phyloP scores from a whole-genome alignment of 2,329 filamentous ascomycete genomes.

The Exophiala sp. region DNA sequence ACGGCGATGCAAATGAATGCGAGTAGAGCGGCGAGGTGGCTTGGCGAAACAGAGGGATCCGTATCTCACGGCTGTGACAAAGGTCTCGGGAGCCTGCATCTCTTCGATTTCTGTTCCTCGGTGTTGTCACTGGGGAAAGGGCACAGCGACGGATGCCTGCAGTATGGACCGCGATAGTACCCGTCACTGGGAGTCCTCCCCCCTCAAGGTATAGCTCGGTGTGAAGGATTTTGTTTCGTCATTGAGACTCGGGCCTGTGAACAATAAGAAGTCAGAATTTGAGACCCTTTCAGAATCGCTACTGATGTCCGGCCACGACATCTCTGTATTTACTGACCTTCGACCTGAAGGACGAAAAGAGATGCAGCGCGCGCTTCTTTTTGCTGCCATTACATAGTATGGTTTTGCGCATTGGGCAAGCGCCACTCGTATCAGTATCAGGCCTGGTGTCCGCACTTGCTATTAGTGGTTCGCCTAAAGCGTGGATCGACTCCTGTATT shows the following conservation, averaged over 20 bases:
- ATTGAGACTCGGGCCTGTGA: constrained; percentile 15
- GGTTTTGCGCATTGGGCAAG: too few relatives aligned
- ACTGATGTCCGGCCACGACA: not conserved
- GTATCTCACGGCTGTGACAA: not conserved
- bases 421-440: too few relatives aligned
- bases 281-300: too few relatives aligned
- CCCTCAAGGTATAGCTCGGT: constrained; percentile 7
- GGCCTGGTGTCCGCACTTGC: too few relatives aligned
- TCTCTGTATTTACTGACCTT: constrained; percentile 10
- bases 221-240: constrained; percentile 25
- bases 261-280: too few relatives aligned
- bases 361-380: not conserved
- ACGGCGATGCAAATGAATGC: not conserved
- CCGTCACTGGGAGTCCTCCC: not conserved
- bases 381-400: too few relatives aligned
- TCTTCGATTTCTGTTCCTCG: constrained; percentile 27
- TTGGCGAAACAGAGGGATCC: not conserved
- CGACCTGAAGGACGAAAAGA: constrained; percentile 1
- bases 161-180: not conserved
- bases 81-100: constrained; percentile 20
- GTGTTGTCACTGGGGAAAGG: constrained; percentile 11
- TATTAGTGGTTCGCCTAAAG: too few relatives aligned
- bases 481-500: too few relatives aligned
- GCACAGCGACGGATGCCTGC: constrained; percentile 5
- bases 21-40: not conserved